Evolutionary conservation across 352 stramenopile genomes (phyloP).

Genomic region (Phytophthora boehmeriae): DNA sequence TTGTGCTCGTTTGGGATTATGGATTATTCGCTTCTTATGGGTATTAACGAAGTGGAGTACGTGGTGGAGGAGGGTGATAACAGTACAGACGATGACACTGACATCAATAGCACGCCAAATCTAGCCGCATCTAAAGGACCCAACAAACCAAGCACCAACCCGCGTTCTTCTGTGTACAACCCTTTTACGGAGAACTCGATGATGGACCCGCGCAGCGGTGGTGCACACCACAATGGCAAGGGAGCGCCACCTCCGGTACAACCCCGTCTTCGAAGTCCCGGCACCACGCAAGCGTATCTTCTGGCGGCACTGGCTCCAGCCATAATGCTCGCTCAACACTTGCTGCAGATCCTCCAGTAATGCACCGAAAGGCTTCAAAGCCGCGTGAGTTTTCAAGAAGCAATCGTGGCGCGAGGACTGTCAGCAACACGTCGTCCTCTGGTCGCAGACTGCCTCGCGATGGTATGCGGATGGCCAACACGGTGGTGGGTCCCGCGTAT

Average conservation of each 20-base stretch:
- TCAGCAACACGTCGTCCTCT: slow-evolving; percentile 78
- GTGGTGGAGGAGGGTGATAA: slow-evolving; percentile 72
- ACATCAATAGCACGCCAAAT: slow-evolving; percentile 29
- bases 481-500: slow-evolving; percentile 86
- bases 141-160: slow-evolving; percentile 22
- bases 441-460: slow-evolving; percentile 71
- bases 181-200: slow-evolving; percentile 73
- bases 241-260: slow-evolving; percentile 30
- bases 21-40: slow-evolving; percentile 93
- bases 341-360: slow-evolving; percentile 14
- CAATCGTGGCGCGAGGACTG: slow-evolving; percentile 43
- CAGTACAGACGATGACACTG: slow-evolving; percentile 43
- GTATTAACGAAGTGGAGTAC: slow-evolving; percentile 89
- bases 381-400: slow-evolving; percentile 36
- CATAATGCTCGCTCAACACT: slow-evolving; percentile 21
- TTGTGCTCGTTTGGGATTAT: slow-evolving; percentile 91
- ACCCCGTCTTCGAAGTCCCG: slow-evolving; percentile 35
- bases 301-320: slow-evolving; percentile 31
- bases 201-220: slow-evolving; percentile 58
- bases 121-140: slow-evolving; percentile 13
- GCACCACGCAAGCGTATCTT: slow-evolving; percentile 75
- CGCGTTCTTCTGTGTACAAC: slow-evolving; percentile 50
- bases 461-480: slow-evolving; percentile 87
- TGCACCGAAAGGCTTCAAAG: slow-evolving; percentile 69
- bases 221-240: slow-evolving; percentile 31